phyloP scores from a whole-genome alignment of 140 eudicot genomes.

The Senecio squalidus region DNA sequence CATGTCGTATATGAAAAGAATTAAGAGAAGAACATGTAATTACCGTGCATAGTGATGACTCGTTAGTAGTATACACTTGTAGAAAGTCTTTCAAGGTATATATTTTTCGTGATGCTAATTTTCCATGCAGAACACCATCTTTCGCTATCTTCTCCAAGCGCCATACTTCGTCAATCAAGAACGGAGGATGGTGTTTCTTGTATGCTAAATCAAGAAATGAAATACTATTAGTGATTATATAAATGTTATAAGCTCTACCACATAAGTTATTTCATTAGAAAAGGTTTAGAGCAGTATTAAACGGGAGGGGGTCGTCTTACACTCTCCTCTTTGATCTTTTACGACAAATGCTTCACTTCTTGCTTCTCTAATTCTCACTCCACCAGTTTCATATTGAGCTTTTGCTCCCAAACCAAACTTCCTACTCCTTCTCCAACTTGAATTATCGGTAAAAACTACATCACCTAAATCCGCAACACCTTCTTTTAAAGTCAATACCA shows the following conservation, averaged over 20 bases:
- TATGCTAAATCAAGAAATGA: constrained; percentile 58
- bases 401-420: constrained; percentile 74
- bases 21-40: constrained; percentile 15
- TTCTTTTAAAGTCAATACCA: constrained; percentile 31
- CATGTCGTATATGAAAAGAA: neutral
- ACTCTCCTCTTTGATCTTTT: constrained; percentile 81
- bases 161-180: constrained; percentile 57
- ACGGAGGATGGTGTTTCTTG: constrained; percentile 72
- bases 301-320: constrained; percentile 43
- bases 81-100: constrained; percentile 53
- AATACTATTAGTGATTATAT: no score
- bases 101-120: constrained; percentile 26
- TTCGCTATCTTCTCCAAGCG: constrained; percentile 71
- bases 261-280: no score
- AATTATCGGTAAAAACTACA: constrained; percentile 64
- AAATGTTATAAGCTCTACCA: no score
- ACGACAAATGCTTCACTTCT: constrained; percentile 64
- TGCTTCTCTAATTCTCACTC: constrained; percentile 57
- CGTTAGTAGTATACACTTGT: constrained; percentile 33
- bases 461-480: constrained; percentile 65
- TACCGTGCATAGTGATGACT: constrained; percentile 40
- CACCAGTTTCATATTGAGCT: constrained; percentile 30
- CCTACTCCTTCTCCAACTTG: constrained; percentile 78
- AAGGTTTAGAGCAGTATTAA: neutral
- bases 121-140: constrained; percentile 44